Percentiles rank a stretch among this genome's conserved stretches.
Conservation (phyloP, 441 rosid genomes). For the Biscutella laevigata region DNA sequence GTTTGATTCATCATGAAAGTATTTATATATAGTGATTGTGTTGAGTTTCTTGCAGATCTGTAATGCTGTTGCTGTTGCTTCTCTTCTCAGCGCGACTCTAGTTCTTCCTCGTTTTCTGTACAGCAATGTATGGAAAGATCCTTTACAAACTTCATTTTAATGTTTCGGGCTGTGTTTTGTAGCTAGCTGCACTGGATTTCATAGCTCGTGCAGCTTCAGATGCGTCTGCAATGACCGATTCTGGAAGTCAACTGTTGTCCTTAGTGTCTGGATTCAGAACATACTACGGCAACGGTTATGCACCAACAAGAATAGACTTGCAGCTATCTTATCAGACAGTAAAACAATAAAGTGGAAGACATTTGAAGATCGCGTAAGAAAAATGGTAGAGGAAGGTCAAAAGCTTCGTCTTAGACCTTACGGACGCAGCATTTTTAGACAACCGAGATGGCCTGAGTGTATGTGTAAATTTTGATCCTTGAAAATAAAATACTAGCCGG, state of each 20-base stretch:
- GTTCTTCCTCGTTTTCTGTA: slow-evolving; percentile 75
- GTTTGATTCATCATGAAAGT: background rate
- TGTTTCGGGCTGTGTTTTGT: slow-evolving; percentile 15
- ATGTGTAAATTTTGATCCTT: slow-evolving; percentile 46
- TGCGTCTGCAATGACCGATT: slow-evolving; percentile 84
- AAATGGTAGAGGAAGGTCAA: slow-evolving; percentile 77
- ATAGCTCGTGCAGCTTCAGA: slow-evolving; percentile 78
- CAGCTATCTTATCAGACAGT: slow-evolving; percentile 58
- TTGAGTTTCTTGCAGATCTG: slow-evolving; percentile 48
- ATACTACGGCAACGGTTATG: no score
- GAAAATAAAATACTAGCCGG: background rate
- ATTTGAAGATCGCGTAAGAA: slow-evolving; percentile 55
- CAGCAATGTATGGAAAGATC: slow-evolving; percentile 97
- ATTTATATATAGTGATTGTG: background rate
- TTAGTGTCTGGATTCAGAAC: slow-evolving; percentile 35
- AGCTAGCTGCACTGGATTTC: slow-evolving; percentile 83
- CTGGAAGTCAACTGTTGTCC: slow-evolving; percentile 83
- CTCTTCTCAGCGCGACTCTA: slow-evolving; percentile 65
- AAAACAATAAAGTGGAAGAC: slow-evolving; percentile 50
- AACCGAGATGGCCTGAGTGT: slow-evolving; percentile 80
- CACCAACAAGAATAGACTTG: slow-evolving; percentile 65
- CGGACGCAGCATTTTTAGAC: slow-evolving; percentile 82
- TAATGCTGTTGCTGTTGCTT: slow-evolving; percentile 79
- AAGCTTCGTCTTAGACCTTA: slow-evolving; percentile 41
- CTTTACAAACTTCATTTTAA: no score